A percentile compares a stretch with the other conserved stretches of the same genome.
These are phyloP conservation scores for Aspergillus sp. DNA, from an alignment of 2,329 filamentous ascomycete genomes.

Conservation along the genomic window DNA sequence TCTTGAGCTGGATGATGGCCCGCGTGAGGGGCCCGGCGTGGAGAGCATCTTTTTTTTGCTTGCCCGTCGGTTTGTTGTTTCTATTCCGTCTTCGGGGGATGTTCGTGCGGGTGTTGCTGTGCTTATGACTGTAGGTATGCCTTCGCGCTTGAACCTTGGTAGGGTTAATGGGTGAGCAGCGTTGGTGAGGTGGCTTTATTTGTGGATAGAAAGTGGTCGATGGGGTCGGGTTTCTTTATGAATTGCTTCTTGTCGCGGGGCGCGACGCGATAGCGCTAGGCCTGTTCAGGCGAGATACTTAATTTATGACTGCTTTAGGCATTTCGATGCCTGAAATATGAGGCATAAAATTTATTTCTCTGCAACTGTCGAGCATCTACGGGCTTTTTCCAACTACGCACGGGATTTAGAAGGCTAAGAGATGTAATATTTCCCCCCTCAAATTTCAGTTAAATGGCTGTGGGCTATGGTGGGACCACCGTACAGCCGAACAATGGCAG, in stretches of 20 bases:
- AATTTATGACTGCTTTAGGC: background rate
- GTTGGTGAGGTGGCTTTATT: background rate
- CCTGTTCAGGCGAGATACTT: constrained; percentile 27
- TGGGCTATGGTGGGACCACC: too few relatives aligned
- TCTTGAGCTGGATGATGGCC: background rate
- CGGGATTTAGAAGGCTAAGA: background rate
- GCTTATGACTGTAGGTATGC: background rate
- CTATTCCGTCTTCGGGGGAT: too few relatives aligned
- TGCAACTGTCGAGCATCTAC: too few relatives aligned
- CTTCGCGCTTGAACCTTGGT: background rate
- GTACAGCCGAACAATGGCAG: background rate
- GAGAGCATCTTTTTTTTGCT: background rate
- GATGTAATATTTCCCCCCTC: background rate
- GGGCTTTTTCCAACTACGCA: too few relatives aligned
- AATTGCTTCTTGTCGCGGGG: background rate
- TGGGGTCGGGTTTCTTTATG: background rate
- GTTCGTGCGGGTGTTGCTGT: too few relatives aligned
- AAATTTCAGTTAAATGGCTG: too few relatives aligned
- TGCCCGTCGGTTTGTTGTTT: too few relatives aligned
- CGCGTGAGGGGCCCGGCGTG: background rate
- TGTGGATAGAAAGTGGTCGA: background rate
- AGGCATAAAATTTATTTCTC: too few relatives aligned
- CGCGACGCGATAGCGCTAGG: constrained; percentile 35
- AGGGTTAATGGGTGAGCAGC: background rate
- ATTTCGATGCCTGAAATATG: background rate